phyloP scores from a whole-genome alignment of 495 filamentous ascomycete genomes.

The Talaromyces proteolyticus region DNA sequence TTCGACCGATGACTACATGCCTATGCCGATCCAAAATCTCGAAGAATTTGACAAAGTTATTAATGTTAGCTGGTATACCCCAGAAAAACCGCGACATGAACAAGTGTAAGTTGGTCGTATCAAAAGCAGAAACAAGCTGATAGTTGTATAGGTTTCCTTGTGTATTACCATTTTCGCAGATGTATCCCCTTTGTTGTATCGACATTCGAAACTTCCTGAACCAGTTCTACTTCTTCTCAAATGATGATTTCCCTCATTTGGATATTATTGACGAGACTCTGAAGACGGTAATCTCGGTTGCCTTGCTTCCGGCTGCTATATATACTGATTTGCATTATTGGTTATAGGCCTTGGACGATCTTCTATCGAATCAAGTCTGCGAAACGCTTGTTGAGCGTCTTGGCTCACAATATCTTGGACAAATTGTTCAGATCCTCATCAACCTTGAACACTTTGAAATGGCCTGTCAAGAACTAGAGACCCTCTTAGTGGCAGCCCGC shows the following conservation, averaged over 20 bases:
- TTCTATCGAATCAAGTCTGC: slow-evolving; percentile 87
- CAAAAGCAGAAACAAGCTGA: slow-evolving; percentile 6
- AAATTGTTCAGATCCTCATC: slow-evolving; percentile 97
- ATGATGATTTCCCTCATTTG: slow-evolving; percentile 86
- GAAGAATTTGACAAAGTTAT: slow-evolving; percentile 95
- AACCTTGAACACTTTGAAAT: slow-evolving; percentile 96
- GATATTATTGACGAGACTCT: slow-evolving; percentile 85
- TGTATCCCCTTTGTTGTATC: slow-evolving; percentile 98
- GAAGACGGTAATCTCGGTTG: slow-evolving; percentile 48
- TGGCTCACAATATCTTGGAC: slow-evolving; percentile 86
- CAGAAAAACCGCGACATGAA: slow-evolving; percentile 69
- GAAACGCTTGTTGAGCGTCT: slow-evolving; percentile 82
- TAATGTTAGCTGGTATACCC: slow-evolving; percentile 87
- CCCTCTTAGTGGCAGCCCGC: slow-evolving; percentile 72
- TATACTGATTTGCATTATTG: slow-evolving; percentile 6
- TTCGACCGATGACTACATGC: slow-evolving; percentile 97
- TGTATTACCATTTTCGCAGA: slow-evolving; percentile 93
- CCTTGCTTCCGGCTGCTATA: slow-evolving; percentile 3
- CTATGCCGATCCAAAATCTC: slow-evolving; percentile 85
- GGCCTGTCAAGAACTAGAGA: slow-evolving; percentile 82
- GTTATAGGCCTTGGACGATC: slow-evolving; percentile 70
- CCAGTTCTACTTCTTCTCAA: slow-evolving; percentile 92
- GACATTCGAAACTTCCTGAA: slow-evolving; percentile 95
- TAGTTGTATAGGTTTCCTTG: slow-evolving; percentile 65
- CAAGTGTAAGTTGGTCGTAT: slow-evolving; percentile 52